Evolutionary conservation across 805 yeast genomes (phyloP).

Genomic region (Saccharomycopsis sp.): DNA sequence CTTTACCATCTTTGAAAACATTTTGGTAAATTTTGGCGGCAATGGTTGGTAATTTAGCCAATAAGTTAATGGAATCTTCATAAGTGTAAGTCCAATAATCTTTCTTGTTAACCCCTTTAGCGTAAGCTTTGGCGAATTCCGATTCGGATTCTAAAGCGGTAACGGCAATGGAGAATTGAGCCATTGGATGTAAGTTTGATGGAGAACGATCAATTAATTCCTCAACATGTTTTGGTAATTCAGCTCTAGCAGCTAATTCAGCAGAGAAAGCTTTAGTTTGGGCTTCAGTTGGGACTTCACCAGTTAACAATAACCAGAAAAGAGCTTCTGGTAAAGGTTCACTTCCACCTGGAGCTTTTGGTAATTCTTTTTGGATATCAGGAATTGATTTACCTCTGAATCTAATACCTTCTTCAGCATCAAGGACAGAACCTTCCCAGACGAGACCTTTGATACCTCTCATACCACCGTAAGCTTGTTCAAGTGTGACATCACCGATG

Average conservation of each 20-base stretch:
- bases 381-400: slow-evolving; percentile 81
- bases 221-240: slow-evolving; percentile 67
- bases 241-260: slow-evolving; percentile 71
- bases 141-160: slow-evolving; percentile 77
- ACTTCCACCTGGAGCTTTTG: slow-evolving; percentile 56
- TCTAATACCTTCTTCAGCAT: slow-evolving; percentile 77
- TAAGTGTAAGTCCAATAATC: slow-evolving; percentile 79
- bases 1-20: slow-evolving; percentile 73
- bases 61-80: slow-evolving; percentile 69
- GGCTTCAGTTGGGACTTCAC: slow-evolving; percentile 66
- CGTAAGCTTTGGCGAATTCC: slow-evolving; percentile 76
- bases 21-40: slow-evolving; percentile 81
- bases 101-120: slow-evolving; percentile 70
- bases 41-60: slow-evolving; percentile 74
- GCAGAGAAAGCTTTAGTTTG: slow-evolving; percentile 64
- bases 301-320: slow-evolving; percentile 75
- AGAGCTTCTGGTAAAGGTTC: slow-evolving; percentile 73
- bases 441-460: slow-evolving; percentile 79
- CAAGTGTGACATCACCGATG: slow-evolving; percentile 66
- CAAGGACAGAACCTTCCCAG: slow-evolving; percentile 84
- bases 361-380: slow-evolving; percentile 62
- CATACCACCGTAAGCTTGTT: slow-evolving; percentile 88
- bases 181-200: slow-evolving; percentile 76
- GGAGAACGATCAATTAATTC: slow-evolving; percentile 68
- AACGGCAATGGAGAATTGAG: slow-evolving; percentile 77